phyloP scores from a whole-genome alignment of 2,329 filamentous ascomycete species.

The Monosporascus sp. region DNA sequence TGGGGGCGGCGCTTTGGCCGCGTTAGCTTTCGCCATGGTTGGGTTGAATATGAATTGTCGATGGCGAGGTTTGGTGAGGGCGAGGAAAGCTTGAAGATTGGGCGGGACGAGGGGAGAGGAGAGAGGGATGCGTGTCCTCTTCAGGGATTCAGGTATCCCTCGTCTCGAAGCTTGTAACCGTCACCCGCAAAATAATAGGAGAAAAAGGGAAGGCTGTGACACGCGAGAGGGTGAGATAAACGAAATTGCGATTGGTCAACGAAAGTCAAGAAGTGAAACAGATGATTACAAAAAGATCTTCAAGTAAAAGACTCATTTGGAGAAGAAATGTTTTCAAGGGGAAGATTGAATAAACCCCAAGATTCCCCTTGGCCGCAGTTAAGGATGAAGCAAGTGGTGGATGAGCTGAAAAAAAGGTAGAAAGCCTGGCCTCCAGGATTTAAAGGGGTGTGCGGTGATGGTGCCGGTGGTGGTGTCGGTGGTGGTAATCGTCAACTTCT shows the following conservation, averaged over 20 bases:
- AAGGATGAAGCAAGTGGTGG: background rate
- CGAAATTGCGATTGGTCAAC: slow-evolving; percentile 25
- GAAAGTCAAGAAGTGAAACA: slow-evolving; percentile 37
- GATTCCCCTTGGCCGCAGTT: background rate
- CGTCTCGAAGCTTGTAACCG: background rate
- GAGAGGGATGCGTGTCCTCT: slow-evolving; percentile 23
- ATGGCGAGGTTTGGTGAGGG: background rate
- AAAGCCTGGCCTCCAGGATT: background rate
- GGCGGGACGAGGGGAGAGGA: slow-evolving; percentile 1
- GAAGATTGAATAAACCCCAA: slow-evolving; percentile 9
- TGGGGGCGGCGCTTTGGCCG: slow-evolving; percentile 31
- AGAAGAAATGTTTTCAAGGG: slow-evolving; percentile 12
- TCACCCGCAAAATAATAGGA: slow-evolving; percentile 6
- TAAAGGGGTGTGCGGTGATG: background rate
- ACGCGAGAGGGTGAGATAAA: slow-evolving; percentile 9
- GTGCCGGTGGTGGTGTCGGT: background rate
- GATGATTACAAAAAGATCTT: slow-evolving; percentile 35
- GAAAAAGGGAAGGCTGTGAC: background rate
- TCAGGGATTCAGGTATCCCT: slow-evolving; percentile 3
- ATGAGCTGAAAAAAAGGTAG: background rate
- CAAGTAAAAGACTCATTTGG: slow-evolving; percentile 14
- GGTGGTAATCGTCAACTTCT: too few species aligned
- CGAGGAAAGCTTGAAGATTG: background rate
- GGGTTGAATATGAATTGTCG: background rate
- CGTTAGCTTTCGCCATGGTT: slow-evolving; percentile 35